Base-by-base conservation (phyloP, 2,329 filamentous ascomycete genomes). In the Claviceps monticola region DNA sequence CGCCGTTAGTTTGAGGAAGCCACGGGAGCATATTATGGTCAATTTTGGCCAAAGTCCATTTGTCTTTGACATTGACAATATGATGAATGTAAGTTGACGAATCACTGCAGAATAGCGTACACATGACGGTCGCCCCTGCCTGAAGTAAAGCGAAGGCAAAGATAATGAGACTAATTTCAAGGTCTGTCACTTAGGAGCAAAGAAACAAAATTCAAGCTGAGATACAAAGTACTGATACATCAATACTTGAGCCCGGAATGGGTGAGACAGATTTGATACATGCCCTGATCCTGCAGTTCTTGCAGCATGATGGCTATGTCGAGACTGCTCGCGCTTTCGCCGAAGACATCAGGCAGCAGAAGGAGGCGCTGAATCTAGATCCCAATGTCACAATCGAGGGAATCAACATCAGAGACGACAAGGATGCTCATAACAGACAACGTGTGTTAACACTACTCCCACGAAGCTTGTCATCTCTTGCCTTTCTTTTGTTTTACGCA, bases 251-350 rank as follows among this genome's bases (percentile, higher is more conserved):
- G 37, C 78, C 80, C 2, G 74, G 75, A 2, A 71, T 86, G 56
- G 80, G 78, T 55, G 91, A 96, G 66, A 83, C 81, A 1, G 75
- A 85, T 26, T 75, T 97, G 47, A 81, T 95, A 39, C 89, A 96
- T 63, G 79, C 86, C 59, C 72, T 97, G 52, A 77, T 83, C 17
- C 76, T 89, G 41, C 90, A 96, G 67, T 97, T 95, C 58, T 72
- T 98, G 14, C 86, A 90, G 39, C 91, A 97, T 59, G 93, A 97
- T 61, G 93, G 93, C 54, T 97, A 96, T 59, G 84, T 96, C 7
- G 91, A 96, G 58, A 95, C 91, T 0, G 90, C 90, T 8, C 80
- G 83, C 56, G 88, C 88, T 0, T 97, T 98, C 72, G 82, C 86
- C 3, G 76, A 84, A 59, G 91, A 97, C 62, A 81, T 95, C 26